These are phyloP conservation scores for Coniosporium apollinis DNA, from an alignment of 495 filamentous ascomycete species.

Conservation along the genomic window DNA sequence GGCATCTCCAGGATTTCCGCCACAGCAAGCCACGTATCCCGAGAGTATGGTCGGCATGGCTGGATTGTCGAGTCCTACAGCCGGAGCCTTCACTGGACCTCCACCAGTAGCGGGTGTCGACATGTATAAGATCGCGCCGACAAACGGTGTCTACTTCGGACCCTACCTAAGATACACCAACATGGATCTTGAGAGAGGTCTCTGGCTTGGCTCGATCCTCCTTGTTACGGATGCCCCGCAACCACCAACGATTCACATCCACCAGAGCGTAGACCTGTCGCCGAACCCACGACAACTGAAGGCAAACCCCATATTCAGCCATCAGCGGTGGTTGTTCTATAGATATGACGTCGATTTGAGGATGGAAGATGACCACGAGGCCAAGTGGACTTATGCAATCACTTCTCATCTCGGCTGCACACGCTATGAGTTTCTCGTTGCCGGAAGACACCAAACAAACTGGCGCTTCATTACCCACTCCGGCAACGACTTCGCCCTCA, in stretches of 20 bases:
- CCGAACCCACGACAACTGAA: slow-evolving; percentile 86
- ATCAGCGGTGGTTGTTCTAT: slow-evolving; percentile 91
- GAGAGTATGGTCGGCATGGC: slow-evolving; percentile 66
- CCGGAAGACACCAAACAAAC: slow-evolving; percentile 70
- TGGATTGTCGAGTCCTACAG: slow-evolving; percentile 44
- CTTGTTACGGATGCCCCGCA: slow-evolving; percentile 85
- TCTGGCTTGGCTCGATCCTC: slow-evolving; percentile 73
- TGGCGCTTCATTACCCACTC: slow-evolving; percentile 97
- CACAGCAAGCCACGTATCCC: slow-evolving; percentile 45
- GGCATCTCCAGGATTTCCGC: slow-evolving; percentile 33
- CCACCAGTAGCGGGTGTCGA: slow-evolving; percentile 78
- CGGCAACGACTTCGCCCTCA: slow-evolving; percentile 84
- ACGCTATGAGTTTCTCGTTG: slow-evolving; percentile 94
- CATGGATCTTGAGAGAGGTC: slow-evolving; percentile 82
- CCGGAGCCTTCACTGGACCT: slow-evolving; percentile 61
- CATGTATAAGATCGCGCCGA: slow-evolving; percentile 80
- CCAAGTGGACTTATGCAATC: slow-evolving; percentile 96
- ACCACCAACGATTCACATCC: slow-evolving; percentile 91
- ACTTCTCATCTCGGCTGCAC: slow-evolving; percentile 94
- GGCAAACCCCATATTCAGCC: slow-evolving; percentile 64
- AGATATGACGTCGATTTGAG: slow-evolving; percentile 84
- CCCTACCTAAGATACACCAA: slow-evolving; percentile 92
- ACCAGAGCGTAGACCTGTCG: slow-evolving; percentile 76
- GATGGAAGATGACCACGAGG: slow-evolving; percentile 68
- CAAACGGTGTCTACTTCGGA: slow-evolving; percentile 97